Base-by-base conservation (phyloP, 2,329 filamentous ascomycete species). In the Sporothrix mexicana region DNA sequence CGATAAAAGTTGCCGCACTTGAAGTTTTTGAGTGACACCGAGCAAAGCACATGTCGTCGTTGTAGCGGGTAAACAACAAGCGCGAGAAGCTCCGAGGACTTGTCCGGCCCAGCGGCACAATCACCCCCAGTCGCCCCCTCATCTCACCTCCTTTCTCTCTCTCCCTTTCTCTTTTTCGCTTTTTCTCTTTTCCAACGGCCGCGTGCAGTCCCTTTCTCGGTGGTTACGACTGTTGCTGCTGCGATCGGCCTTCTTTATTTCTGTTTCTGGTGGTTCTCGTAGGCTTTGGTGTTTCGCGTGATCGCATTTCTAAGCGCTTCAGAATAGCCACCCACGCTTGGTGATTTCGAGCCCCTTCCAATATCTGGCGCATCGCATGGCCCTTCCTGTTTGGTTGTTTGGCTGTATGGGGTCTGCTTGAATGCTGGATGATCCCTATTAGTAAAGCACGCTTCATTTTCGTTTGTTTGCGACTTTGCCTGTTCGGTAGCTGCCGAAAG, bases 1-100 rank as follows among this genome's bases (percentile, higher is more conserved):
- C 30, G 30, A 36, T 7, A 36, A 36, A 36, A 36, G 30, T 36
- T 36, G 30, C 30, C 30, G 30, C 30, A 36, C 30, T 36, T 36
- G 30, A 7, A 36, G 30, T 36, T 36, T 36, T 36, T 36, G 30
- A 62, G 17, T 62, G 36, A 59, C 59, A 62, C 59, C 36, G 59
- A 43, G 36, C 23, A 36, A 62, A 43, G 59, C 17, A 45, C 3
- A 17, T 3, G 41, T 45, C 8, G 36, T 20, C 13, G 17, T 20
- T 9, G 36, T 36, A 36, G 7, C 59, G 59, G 59, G 59, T 62
- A 62, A 62, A 43, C 59, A 62, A 36, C 59, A 62, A 62, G 15
- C 59, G 17, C 59, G 59, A 62, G 59, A 17, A 12, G 43, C 36
- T 41, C 59, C 59, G 59, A 43, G 36, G 59, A 13, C 36, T 43